phyloP scores from a whole-genome alignment of 176 grass and related monocot species.

The Avena sativa region DNA sequence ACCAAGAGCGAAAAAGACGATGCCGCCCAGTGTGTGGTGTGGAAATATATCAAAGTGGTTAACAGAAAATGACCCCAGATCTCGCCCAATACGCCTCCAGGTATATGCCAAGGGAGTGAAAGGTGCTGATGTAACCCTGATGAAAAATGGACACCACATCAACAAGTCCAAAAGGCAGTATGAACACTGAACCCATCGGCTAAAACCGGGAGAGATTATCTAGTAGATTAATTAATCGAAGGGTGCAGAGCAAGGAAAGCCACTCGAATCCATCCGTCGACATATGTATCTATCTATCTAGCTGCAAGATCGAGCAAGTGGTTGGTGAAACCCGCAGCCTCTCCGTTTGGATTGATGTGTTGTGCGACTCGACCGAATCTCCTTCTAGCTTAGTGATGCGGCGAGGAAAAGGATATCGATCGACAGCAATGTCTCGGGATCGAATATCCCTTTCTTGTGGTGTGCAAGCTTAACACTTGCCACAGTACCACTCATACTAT shows the following conservation, averaged over 20 bases:
- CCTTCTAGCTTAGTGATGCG: conserved; percentile 49
- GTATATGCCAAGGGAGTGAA: neutral
- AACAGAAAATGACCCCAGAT: conserved; percentile 48
- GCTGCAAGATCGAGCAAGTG: neutral
- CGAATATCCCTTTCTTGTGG: conserved; percentile 55
- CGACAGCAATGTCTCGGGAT: conserved; percentile 19
- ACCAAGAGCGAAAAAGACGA: conserved; percentile 7
- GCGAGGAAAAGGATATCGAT: conserved; percentile 16
- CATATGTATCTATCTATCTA: neutral
- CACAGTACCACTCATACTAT: neutral
- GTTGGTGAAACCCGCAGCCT: conserved; percentile 32
- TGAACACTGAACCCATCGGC: conserved; percentile 45
- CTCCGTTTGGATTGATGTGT: neutral
- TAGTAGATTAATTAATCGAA: neutral
- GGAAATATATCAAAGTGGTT: conserved; percentile 51
- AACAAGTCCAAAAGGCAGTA: conserved; percentile 39
- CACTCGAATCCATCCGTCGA: neutral
- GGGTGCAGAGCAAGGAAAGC: conserved; percentile 50
- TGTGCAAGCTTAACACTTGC: conserved; percentile 9
- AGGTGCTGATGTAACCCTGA: conserved; percentile 48
- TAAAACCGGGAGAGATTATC: neutral
- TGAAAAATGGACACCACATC: conserved; percentile 37
- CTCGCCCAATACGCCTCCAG: neutral
- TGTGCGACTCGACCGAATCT: conserved; percentile 31
- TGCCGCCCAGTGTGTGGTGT: neutral